These are phyloP conservation scores for Meyerozyma elateridarum DNA, from an alignment of 1,139 yeast genomes.

Conservation along the genomic window DNA sequence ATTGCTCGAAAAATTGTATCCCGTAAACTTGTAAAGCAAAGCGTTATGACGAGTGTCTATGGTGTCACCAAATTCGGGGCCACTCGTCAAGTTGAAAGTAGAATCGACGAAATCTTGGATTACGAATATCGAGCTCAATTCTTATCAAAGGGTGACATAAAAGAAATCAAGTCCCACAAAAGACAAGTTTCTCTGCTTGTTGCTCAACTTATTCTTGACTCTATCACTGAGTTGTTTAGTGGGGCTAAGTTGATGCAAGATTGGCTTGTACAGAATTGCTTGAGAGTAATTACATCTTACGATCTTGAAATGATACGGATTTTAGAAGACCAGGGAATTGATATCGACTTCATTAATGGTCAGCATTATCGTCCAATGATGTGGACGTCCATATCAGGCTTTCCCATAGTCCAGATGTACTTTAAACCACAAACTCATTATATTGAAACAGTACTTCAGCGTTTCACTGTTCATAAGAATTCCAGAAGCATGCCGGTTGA, in stretches of 20 bases:
- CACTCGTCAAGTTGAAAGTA: conserved; percentile 24
- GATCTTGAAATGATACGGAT: conserved; percentile 17
- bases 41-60: conserved; percentile 47
- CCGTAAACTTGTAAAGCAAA: conserved; percentile 38
- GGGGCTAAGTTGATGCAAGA: conserved; percentile 33
- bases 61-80: conserved; percentile 43
- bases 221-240: conserved; percentile 31
- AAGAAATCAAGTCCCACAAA: neutral
- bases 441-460: conserved; percentile 25
- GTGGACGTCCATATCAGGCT: conserved; percentile 42
- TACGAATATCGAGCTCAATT: conserved; percentile 7
- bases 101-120: conserved; percentile 21
- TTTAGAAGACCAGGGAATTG: conserved; percentile 7
- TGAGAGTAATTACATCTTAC: conserved; percentile 26
- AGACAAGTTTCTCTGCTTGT: conserved; percentile 19
- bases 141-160: conserved; percentile 5
- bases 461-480: conserved; percentile 17
- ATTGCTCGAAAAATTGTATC: conserved; percentile 19
- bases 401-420: conserved; percentile 41
- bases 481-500: conserved; percentile 21
- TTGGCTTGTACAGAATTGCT: conserved; percentile 33
- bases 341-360: conserved; percentile 16
- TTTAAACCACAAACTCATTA: conserved; percentile 14
- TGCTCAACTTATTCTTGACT: conserved; percentile 24
- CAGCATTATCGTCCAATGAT: conserved; percentile 29